Conservation (phyloP, 179 eudicot species). For the Spergularia azorica region DNA sequence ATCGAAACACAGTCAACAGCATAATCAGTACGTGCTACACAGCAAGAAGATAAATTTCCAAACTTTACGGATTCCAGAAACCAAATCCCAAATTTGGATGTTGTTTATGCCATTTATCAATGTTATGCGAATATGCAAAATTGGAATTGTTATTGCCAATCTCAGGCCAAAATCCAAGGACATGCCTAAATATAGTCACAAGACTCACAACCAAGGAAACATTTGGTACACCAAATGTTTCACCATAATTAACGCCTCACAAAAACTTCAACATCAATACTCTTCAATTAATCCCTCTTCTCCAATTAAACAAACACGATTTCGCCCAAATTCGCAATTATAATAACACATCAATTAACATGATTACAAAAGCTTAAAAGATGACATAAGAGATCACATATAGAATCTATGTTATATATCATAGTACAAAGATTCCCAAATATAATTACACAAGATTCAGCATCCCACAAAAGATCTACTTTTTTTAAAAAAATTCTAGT, state of each 20-base stretch:
- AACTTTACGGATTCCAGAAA: no score
- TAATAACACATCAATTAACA: background rate
- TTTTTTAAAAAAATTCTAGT: no score
- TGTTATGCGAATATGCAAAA: background rate
- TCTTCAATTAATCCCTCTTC: background rate
- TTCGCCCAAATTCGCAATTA: background rate
- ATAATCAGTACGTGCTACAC: background rate
- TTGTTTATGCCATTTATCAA: background rate
- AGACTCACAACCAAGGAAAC: background rate
- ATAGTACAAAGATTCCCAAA: background rate
- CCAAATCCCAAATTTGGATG: background rate
- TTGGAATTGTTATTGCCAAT: background rate
- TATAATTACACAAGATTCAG: background rate
- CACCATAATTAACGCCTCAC: background rate
- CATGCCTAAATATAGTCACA: constrained; percentile 2
- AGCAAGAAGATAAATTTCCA: background rate
- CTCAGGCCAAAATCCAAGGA: background rate
- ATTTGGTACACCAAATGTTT: constrained; percentile 23
- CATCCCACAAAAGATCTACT: background rate
- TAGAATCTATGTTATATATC: constrained; percentile 2
- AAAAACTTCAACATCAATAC: background rate
- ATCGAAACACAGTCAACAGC: background rate
- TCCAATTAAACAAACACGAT: background rate
- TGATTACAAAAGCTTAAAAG: background rate
- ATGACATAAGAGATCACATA: background rate